Base-by-base conservation (phyloP, 768 basidiomycete species). In the Steccherinum ochraceum region DNA sequence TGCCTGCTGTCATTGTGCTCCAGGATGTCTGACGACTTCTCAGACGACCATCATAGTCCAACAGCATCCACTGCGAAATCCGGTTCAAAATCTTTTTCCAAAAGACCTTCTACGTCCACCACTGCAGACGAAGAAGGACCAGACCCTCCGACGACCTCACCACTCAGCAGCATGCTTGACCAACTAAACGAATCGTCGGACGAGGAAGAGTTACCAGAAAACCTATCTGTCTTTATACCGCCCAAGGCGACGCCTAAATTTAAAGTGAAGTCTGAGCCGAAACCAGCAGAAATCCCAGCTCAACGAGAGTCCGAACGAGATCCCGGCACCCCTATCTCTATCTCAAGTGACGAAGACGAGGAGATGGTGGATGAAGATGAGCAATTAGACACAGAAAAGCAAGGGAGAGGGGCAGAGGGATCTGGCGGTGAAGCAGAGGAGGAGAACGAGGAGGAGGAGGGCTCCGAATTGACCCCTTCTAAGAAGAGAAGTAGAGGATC, bases 361-460 rank as follows among this genome's bases (percentile, higher is more conserved):
- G 51, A 51, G 5, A 43, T 46, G 23, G 51, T 47, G 18, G 46
- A 52, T 20, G 46, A 39, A n/a, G 45, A 48, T 24, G 47, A 39
- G 51, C 39, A 52, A 24, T 12, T 23, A 18, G 51, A 40, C 39
- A 23, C 35, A 5, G 18, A 47, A 20, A 18, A 46, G 24, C 39
- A 23, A 18, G 3, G 18, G 41, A 20, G 50, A 39, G 21, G 44
- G 40, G 13, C 10, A 23, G 20, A 21, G n/a, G 16, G 45, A 40
- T 18, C 20, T 18, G 2, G 3, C 40, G 40, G 12, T 5, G 25
- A 2, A 35, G 49, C 41, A 18, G 23, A 51, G 21, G 45, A 40
- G 4, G 45, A 40, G 35, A 5, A 26, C 16, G n/a, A 19, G 11
- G 47, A 46, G 12, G 45, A 10, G 45, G 19, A 48, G 5, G 47